Percentiles rank a stretch among this genome's conserved stretches.
These are phyloP conservation scores for Dactylellina leptospora DNA, from an alignment of 2,329 filamentous ascomycete genomes.

Conservation along the genomic window DNA sequence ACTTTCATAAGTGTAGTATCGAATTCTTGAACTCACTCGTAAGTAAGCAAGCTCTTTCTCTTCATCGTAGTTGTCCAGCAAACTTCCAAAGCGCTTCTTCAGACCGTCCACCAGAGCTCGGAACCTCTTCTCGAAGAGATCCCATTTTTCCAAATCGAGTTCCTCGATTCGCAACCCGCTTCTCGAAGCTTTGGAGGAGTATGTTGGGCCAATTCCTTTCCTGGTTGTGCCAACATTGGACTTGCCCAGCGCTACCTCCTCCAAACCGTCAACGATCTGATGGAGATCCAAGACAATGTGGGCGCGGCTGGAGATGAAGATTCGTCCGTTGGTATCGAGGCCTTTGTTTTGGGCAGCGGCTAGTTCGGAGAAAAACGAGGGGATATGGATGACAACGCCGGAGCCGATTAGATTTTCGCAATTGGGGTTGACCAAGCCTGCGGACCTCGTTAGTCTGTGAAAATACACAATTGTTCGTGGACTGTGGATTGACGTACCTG, in stretches of 20 bases:
- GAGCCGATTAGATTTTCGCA: slow-evolving; percentile 79
- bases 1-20: too few relatives aligned
- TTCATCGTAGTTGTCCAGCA: slow-evolving; percentile 71
- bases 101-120: slow-evolving; percentile 70
- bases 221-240: slow-evolving; percentile 63
- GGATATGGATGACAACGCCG: slow-evolving; percentile 73
- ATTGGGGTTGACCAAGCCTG: slow-evolving; percentile 75
- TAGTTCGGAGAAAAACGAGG: slow-evolving; percentile 73
- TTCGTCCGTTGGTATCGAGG: slow-evolving; percentile 67
- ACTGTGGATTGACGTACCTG: slow-evolving; percentile 49
- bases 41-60: slow-evolving; percentile 74
- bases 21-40: slow-evolving; percentile 60
- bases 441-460: too few relatives aligned
- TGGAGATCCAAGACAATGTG: slow-evolving; percentile 74
- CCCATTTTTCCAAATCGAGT: slow-evolving; percentile 69
- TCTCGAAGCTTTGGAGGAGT: slow-evolving; percentile 70
- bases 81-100: slow-evolving; percentile 74
- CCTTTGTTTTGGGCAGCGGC: slow-evolving; percentile 70
- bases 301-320: slow-evolving; percentile 71
- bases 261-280: slow-evolving; percentile 73
- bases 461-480: too few relatives aligned
- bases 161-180: slow-evolving; percentile 74
- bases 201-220: slow-evolving; percentile 67
- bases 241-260: slow-evolving; percentile 66
- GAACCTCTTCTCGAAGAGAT: slow-evolving; percentile 73